Evolutionary conservation across 1,139 yeast species (phyloP), one percentile per base, ranked within the genome.

Genomic region (Spathaspora sp.): DNA sequence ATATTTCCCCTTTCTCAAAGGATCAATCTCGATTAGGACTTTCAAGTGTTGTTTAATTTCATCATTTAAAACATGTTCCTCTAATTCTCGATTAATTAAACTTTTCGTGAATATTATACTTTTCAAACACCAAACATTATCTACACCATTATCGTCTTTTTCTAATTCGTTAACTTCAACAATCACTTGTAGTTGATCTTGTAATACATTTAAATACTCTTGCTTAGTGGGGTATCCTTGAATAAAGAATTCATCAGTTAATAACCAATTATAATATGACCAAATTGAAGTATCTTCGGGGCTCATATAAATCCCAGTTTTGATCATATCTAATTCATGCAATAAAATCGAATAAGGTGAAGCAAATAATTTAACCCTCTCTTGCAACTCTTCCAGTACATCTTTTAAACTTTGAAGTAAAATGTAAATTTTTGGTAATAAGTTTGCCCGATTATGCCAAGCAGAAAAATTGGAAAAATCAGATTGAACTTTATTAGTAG

Each of bases 401-500:
- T 56, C 54, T 6, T 47, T 41, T 2, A 49, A 23, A 2, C 50
- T 44, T 7, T 48, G 48, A 15, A 63, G 44, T 27, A 63, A 44
- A 1, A 47, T 20, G 47, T 82, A 73, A 41, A 86, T 64, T 45
- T 65, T 68, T 1, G 85, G 83, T 10, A 90, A 76, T 49, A 91
- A 68, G 51, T 82, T 83, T 7, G 90, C 79, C 51, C 99, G 73
- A 61, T 89, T 89, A 65, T 93, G 97, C 96, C 97, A 91, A 10
- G 99, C 98, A 2, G 96, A 88, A 60, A 86, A 93, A 63, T 93
- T 95, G 43, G 97, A 88, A 47, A 91, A 89, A 64, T 93, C 88
- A 47, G 75, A 78, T 56, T 86, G 87, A 58, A 91, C 89, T 68
- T 86, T 87, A 46, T 72, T 63, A 0, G 93, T 86, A 2, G 98